Conservation (phyloP, 805 yeast genomes). For the Lachancea nothofagi region DNA sequence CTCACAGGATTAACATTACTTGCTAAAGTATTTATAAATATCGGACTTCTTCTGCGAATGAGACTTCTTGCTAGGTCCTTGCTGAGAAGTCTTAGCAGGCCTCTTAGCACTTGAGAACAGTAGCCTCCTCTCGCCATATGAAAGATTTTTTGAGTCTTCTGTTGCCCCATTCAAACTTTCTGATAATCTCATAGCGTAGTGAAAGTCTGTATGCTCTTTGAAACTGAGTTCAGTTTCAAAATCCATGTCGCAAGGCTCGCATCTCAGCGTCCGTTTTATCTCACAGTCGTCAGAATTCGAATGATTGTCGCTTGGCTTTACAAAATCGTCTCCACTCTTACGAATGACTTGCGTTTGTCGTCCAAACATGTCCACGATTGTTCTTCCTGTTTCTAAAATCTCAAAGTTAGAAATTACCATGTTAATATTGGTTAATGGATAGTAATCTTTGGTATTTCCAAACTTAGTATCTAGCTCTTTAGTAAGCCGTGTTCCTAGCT, state of each 20-base stretch:
- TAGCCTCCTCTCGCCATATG: slow-evolving; percentile 29
- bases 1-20: slow-evolving; percentile 1
- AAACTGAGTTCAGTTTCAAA: slow-evolving; percentile 17
- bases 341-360: slow-evolving; percentile 14
- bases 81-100: neutral
- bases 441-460: slow-evolving; percentile 29
- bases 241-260: slow-evolving; percentile 20
- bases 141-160: slow-evolving; percentile 21
- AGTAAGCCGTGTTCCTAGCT: slow-evolving; percentile 36
- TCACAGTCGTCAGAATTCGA: neutral
- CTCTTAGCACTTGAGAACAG: slow-evolving; percentile 15
- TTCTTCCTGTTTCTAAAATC: slow-evolving; percentile 32
- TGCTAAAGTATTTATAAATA: slow-evolving; percentile 6
- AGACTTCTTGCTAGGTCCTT: neutral
- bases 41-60: neutral
- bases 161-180: slow-evolving; percentile 37
- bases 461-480: slow-evolving; percentile 36
- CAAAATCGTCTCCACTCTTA: neutral
- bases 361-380: slow-evolving; percentile 33
- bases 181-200: slow-evolving; percentile 46
- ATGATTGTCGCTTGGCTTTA: neutral
- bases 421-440: slow-evolving; percentile 47
- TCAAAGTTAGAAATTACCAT: slow-evolving; percentile 53
- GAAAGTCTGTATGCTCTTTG: slow-evolving; percentile 51
- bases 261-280: slow-evolving; percentile 7